Evolutionary conservation across 768 basidiomycete genomes (phyloP).

Genomic region (Rickenella mellea): DNA sequence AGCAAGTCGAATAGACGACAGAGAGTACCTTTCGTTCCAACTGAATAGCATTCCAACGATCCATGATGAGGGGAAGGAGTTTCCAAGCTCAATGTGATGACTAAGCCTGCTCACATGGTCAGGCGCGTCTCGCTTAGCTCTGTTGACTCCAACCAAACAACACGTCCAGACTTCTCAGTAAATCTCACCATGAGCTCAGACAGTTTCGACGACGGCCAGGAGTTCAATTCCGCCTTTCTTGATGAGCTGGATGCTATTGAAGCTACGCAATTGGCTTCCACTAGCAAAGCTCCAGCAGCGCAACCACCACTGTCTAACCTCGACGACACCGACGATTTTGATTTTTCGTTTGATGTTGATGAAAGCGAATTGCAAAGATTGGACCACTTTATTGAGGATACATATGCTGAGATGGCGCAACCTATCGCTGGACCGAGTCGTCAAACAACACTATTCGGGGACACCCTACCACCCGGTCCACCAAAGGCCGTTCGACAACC

Average conservation of each 20-base stretch:
- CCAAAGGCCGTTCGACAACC: constrained; percentile 16
- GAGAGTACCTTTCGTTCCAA: background rate
- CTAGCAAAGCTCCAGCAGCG: constrained; percentile 11
- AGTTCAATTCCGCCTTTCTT: constrained; percentile 47
- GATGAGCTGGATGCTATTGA: constrained; percentile 64
- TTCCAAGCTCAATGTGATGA: no score
- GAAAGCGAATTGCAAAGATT: constrained; percentile 43
- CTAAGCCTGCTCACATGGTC: no score
- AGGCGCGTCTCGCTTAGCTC: background rate
- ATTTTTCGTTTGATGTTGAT: constrained; percentile 44
- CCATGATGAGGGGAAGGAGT: no score
- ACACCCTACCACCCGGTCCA: constrained; percentile 6
- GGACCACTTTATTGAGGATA: constrained; percentile 41
- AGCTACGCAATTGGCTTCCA: constrained; percentile 34
- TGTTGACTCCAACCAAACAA: background rate
- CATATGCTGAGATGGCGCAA: constrained; percentile 29
- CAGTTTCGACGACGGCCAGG: constrained; percentile 57
- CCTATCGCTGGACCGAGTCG: constrained; percentile 31
- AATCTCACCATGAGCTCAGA: constrained; percentile 54
- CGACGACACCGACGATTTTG: constrained; percentile 19
- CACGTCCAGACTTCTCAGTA: no score
- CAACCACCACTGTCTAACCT: constrained; percentile 11
- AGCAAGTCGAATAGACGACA: background rate
- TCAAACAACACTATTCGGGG: constrained; percentile 12
- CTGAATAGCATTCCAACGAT: no score